Conservation (phyloP, 177 flowering plant species). For the Vitis hybrid region DNA sequence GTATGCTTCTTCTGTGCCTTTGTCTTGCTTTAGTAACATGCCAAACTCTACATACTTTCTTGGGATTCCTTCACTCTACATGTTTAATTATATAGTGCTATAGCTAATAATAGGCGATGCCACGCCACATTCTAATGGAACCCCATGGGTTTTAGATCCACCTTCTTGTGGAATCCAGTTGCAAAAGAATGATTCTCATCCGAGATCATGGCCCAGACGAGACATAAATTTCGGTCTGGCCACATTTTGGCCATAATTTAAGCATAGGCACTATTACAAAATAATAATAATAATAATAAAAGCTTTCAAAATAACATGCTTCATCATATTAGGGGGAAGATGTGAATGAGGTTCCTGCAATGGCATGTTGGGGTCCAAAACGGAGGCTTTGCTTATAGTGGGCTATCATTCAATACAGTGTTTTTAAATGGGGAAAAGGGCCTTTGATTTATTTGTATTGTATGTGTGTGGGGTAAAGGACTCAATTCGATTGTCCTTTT, state of each 20-base stretch:
- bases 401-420: constrained; percentile 16
- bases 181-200: no score
- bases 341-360: constrained; percentile 15
- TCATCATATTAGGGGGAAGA: constrained; percentile 7
- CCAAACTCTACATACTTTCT: constrained; percentile 51
- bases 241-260: background rate
- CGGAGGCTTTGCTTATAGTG: constrained; percentile 30
- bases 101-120: background rate
- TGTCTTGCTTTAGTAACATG: constrained; percentile 60
- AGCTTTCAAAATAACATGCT: constrained; percentile 3
- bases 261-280: constrained; percentile 4
- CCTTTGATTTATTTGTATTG: constrained; percentile 17
- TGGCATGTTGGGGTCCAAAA: constrained; percentile 31
- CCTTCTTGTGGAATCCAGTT: background rate
- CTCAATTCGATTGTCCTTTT: constrained; percentile 28
- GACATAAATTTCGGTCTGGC: no score
- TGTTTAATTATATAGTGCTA: constrained; percentile 5
- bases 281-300: constrained; percentile 1
- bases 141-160: background rate
- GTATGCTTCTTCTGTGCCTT: constrained; percentile 24
- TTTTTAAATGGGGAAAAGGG: constrained; percentile 16
- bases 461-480: constrained; percentile 23
- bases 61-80: constrained; percentile 49
- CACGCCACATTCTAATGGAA: background rate
- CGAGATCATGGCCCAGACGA: no score